These are phyloP conservation scores for Trypanosoma congolense DNA, from an alignment of 208 protist species.

Conservation along the genomic window DNA sequence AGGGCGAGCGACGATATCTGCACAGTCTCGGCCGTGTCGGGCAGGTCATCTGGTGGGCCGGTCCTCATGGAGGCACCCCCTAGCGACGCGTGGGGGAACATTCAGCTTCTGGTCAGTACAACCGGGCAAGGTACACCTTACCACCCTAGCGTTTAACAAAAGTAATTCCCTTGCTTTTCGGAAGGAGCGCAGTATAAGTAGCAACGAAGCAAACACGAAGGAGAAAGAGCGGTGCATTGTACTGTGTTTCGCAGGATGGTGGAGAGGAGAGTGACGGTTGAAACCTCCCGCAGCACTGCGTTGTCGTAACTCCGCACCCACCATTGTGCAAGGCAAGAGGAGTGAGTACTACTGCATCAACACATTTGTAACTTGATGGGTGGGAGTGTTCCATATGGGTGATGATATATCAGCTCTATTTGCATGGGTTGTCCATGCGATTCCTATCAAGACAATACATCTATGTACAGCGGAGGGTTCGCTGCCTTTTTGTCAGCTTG, in stretches of 20 bases:
- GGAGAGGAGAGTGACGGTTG: not conserved
- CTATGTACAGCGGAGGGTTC: not conserved
- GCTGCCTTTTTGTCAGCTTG: not conserved
- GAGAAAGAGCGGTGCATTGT: not conserved
- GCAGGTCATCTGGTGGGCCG: conserved; percentile 44
- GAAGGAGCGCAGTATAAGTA: not conserved
- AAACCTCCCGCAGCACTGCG: no score
- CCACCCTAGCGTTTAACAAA: no score
- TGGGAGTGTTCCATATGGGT: conserved; percentile 5
- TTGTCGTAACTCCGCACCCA: no score
- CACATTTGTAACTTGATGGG: no score
- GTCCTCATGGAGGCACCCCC: conserved; percentile 2
- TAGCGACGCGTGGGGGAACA: not conserved
- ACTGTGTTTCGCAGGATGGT: not conserved
- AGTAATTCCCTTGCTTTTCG: no score
- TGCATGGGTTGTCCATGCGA: not conserved
- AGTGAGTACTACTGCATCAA: no score
- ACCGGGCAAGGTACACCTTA: no score
- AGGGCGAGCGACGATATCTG: conserved; percentile 99
- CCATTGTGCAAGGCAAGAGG: no score
- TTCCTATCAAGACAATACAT: not conserved
- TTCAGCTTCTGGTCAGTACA: no score
- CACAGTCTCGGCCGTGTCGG: conserved; percentile 98
- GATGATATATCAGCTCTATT: conserved; percentile 1
- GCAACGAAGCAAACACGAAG: no score